Percentiles rank a stretch among this genome's conserved stretches.
These are phyloP conservation scores for Metschnikowia sp. DNA, from an alignment of 805 yeast species.

Conservation along the genomic window DNA sequence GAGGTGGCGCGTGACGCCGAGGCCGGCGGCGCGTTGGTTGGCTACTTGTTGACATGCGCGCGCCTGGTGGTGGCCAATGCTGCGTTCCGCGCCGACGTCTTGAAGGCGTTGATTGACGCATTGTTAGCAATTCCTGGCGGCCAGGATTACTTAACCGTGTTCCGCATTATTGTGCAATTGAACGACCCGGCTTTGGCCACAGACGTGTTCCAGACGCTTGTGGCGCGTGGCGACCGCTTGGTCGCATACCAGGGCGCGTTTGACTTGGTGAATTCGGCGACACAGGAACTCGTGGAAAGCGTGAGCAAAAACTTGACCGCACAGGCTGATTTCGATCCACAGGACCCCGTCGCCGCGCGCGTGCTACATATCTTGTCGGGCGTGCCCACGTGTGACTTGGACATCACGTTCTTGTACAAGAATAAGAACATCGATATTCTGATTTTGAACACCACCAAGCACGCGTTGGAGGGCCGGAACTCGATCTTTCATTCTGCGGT, in stretches of 20 bases:
- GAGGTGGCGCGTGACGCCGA: slow-evolving; percentile 47
- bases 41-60: slow-evolving; percentile 73
- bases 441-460: slow-evolving; percentile 77
- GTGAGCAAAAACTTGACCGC: slow-evolving; percentile 41
- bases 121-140: slow-evolving; percentile 48
- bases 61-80: slow-evolving; percentile 45
- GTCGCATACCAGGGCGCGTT: slow-evolving; percentile 92
- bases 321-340: slow-evolving; percentile 25
- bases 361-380: slow-evolving; percentile 78
- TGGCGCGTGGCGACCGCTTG: slow-evolving; percentile 47
- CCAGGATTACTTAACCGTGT: slow-evolving; percentile 80
- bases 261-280: slow-evolving; percentile 86
- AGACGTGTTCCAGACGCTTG: slow-evolving; percentile 59
- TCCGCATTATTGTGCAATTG: slow-evolving; percentile 84
- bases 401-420: slow-evolving; percentile 80
- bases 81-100: slow-evolving; percentile 17
- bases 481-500: slow-evolving; percentile 96
- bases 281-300: slow-evolving; percentile 77
- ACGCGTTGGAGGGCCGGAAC: slow-evolving; percentile 80
- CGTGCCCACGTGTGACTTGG: slow-evolving; percentile 89
- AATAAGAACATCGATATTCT: slow-evolving; percentile 85
- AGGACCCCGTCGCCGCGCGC: slow-evolving; percentile 32
- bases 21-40: slow-evolving; percentile 51
- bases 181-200: slow-evolving; percentile 73
- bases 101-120: slow-evolving; percentile 54